These are phyloP conservation scores for Coniella lustricola DNA, from an alignment of 2,329 filamentous ascomycete species.

Conservation along the genomic window DNA sequence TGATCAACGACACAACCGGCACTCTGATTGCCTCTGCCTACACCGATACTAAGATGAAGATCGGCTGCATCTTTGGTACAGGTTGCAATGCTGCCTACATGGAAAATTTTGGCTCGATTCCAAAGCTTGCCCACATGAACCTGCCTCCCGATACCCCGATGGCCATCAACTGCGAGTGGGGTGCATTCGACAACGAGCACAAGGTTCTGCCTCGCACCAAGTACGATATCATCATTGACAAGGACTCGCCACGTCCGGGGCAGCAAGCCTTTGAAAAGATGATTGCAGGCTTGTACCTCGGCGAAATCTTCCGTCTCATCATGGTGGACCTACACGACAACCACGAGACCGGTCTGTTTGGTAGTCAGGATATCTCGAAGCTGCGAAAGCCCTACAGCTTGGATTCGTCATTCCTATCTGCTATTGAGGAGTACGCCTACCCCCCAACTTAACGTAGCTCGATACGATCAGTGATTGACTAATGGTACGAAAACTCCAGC, in stretches of 20 bases:
- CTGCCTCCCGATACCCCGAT: conserved; percentile 77
- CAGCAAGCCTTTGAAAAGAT: conserved; percentile 98
- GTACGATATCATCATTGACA: conserved; percentile 83
- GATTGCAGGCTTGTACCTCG: conserved; percentile 90
- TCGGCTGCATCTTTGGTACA: conserved; percentile 97
- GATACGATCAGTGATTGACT: not conserved
- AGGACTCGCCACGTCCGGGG: conserved; percentile 83
- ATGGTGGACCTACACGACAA: conserved; percentile 80
- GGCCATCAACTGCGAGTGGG: conserved; percentile 97
- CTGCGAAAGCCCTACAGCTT: conserved; percentile 83
- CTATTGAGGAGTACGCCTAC: conserved; percentile 72
- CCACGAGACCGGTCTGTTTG: conserved; percentile 68
- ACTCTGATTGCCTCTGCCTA: conserved; percentile 95
- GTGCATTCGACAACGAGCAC: conserved; percentile 92
- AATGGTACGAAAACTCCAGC: conserved; percentile 32
- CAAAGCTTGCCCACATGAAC: conserved; percentile 88
- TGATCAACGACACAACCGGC: conserved; percentile 97
- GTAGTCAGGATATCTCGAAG: conserved; percentile 70
- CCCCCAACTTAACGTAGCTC: not conserved
- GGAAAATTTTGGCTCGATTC: conserved; percentile 84
- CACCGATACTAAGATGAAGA: conserved; percentile 87
- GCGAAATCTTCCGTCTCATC: conserved; percentile 87
- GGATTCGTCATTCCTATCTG: conserved; percentile 87
- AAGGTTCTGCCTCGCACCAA: conserved; percentile 76
- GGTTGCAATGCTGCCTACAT: conserved; percentile 98